Evolutionary conservation across 495 filamentous ascomycete species (phyloP), one percentile per base, ranked within the genome.

Genomic region (Penicillium odoratum): DNA sequence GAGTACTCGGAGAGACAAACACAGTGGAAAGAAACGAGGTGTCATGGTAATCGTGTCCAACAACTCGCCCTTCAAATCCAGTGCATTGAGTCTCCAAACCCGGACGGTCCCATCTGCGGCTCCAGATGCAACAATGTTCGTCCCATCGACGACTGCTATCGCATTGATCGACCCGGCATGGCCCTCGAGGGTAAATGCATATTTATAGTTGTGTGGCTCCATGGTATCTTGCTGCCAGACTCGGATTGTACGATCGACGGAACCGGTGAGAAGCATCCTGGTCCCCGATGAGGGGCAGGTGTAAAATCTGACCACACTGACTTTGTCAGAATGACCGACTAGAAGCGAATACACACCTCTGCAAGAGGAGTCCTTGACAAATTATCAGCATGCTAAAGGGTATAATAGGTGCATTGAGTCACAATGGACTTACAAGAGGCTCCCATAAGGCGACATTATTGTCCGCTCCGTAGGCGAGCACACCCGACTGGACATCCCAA

Each of bases 381-480:
- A 29, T 53, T 40, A 57, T 56, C 21, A 55, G 61, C 34, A 63
- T 25, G 18, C 26, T n/a, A 51, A 21, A 3, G 18, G 1, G 10
- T 10, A 13, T 38, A 18, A 28, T 13, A 34, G 16, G 6, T 38
- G n/a, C 36, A 26, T 29, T 42, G 36, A n/a, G 16, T 26, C 16
- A 3, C 21, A 29, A 53, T 34, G n/a, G 16, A 71, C 86, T 61
- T 85, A 96, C 92, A 68, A 82, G 67, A 47, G 94, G 91, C 64
- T 87, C 78, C 94, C 94, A 98, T 51, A 97, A 66, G 31, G 92
- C 94, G 57, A 97, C 79, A 74, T 93, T 94, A 56, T 84, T 84
- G 74, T 92, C 91, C 29, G 92, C 88, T 38, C 94, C 94, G 74
- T 90, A 98, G 45, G 93, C 95, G 38, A 98, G 80, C 53, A 93